Evolutionary conservation across 2,329 filamentous ascomycete genomes (phyloP).

Genomic region (Nigrospora oryzae): DNA sequence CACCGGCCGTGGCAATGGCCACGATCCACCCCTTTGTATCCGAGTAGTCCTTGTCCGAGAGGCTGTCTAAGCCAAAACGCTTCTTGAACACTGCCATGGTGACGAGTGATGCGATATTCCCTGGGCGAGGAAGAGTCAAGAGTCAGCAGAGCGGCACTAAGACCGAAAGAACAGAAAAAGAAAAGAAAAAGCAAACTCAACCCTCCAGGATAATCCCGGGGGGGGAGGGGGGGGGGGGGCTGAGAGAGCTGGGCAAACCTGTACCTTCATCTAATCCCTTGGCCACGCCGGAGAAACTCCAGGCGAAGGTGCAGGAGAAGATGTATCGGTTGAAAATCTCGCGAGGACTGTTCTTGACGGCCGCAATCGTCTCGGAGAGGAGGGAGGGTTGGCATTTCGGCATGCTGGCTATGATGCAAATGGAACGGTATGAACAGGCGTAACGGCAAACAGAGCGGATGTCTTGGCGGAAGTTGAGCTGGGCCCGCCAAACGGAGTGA

Average conservation of each 20-base stretch:
- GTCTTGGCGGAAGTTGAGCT: no score
- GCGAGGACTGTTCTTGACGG: slow-evolving; percentile 13
- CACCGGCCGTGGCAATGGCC: slow-evolving; percentile 19
- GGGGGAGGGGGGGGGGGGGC: no score
- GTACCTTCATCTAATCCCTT: slow-evolving; percentile 21
- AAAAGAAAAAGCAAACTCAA: no score
- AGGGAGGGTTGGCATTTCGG: slow-evolving; percentile 3
- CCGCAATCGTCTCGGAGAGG: slow-evolving; percentile 16
- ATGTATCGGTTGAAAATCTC: slow-evolving; percentile 22
- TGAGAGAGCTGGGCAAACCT: not conserved
- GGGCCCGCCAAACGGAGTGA: not conserved
- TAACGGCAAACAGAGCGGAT: no score
- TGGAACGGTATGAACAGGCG: not conserved
- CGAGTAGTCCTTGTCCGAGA: slow-evolving; percentile 15
- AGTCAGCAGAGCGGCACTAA: not conserved
- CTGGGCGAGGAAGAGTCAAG: slow-evolving; percentile 2
- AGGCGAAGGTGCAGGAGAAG: slow-evolving; percentile 14
- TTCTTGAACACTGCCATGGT: slow-evolving; percentile 18
- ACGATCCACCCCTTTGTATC: slow-evolving; percentile 23
- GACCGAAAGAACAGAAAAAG: not conserved
- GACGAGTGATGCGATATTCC: slow-evolving; percentile 20
- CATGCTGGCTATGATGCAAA: not conserved
- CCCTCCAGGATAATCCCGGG: not conserved
- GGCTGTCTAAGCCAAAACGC: slow-evolving; percentile 11
- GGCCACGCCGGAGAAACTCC: slow-evolving; percentile 19